Evolutionary conservation across 2,329 filamentous ascomycete species (phyloP), one percentile per base, ranked within the genome.

Genomic region (Pseudocercospora fijiensis): DNA sequence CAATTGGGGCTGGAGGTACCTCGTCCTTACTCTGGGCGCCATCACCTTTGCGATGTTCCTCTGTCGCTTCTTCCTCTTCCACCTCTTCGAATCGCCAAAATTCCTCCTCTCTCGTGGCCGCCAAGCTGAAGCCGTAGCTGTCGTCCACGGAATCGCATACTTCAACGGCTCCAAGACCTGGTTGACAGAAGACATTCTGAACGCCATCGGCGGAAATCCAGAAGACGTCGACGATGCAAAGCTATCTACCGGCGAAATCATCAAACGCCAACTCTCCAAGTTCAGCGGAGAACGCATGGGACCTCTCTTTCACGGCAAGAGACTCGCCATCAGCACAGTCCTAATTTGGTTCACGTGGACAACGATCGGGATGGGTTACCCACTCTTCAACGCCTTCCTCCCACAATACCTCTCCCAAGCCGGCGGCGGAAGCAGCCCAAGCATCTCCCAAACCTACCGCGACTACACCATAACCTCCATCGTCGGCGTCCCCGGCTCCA

Each of bases 331-430:
- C 8, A 82, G 80, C 10, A 86, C 83, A 27, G 64, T 76, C 11
- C 73, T 85, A 0, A 75, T 94, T 55, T 92, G 90, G 90, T 90
- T 92, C 76, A 88, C 87, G 74, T 96, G 91, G 91, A 83, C 88
- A 0, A 88, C 86, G 13, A 93, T 96, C 69, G 91, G 91, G 64
- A 90, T 96, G 86, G 91, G 88, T 2, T 96, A 94, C 73, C 91
- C 91, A 0, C 84, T 96, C 1, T 96, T 94, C 84, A 95, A 95
- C 76, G 89, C 90, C 58, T 96, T 96, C 78, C 83, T 96, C n/a
- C 92, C 92, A 0, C 90, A 95, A 70, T 95, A 95, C 73, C 85
- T 96, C 64, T 85, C 87, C 24, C 58, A 59, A 26, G 84, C 86
- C 61, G 83, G 85, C 26, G 63, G 52, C 26, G 67, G 72, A 13